These are phyloP conservation scores for Turnera subulata DNA, from an alignment of 345 rosid species.

Conservation along the genomic window DNA sequence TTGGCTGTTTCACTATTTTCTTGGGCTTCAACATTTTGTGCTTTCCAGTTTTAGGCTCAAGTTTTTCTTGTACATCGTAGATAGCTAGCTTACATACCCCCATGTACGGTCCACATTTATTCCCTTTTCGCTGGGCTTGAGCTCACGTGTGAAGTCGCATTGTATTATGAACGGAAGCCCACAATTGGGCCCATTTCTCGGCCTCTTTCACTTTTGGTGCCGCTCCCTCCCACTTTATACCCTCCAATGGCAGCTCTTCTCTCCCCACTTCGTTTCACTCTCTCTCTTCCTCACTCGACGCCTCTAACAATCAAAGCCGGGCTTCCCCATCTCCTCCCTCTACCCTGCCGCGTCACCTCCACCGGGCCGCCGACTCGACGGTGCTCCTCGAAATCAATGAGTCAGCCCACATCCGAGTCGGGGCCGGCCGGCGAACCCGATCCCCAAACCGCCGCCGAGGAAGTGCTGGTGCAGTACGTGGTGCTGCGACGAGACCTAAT, in stretches of 20 bases:
- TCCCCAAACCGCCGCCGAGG: slow-evolving; percentile 27
- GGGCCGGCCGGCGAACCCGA: neutral
- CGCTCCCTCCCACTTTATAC: neutral
- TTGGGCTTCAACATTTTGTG: too few species aligned
- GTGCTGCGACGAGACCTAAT: slow-evolving; percentile 86
- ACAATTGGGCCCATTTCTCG: too few species aligned
- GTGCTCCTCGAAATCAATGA: slow-evolving; percentile 36
- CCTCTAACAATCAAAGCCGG: neutral
- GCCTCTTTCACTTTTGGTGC: neutral
- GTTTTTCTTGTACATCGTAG: too few species aligned
- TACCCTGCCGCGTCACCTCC: neutral
- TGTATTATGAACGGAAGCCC: too few species aligned
- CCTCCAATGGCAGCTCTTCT: neutral
- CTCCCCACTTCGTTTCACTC: slow-evolving; percentile 11
- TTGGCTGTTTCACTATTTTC: too few species aligned
- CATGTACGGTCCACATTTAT: too few species aligned
- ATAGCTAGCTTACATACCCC: too few species aligned
- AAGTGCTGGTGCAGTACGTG: slow-evolving; percentile 72
- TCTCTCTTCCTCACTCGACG: neutral
- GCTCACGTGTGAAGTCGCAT: too few species aligned
- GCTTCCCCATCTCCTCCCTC: neutral
- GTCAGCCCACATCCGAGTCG: slow-evolving; percentile 19
- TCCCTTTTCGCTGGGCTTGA: too few species aligned
- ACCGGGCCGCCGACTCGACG: slow-evolving; percentile 1
- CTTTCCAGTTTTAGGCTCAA: too few species aligned